Evolutionary conservation across 2,329 filamentous ascomycete species (phyloP), one percentile per base, ranked within the genome.

Genomic region (Talaromyces piceae): DNA sequence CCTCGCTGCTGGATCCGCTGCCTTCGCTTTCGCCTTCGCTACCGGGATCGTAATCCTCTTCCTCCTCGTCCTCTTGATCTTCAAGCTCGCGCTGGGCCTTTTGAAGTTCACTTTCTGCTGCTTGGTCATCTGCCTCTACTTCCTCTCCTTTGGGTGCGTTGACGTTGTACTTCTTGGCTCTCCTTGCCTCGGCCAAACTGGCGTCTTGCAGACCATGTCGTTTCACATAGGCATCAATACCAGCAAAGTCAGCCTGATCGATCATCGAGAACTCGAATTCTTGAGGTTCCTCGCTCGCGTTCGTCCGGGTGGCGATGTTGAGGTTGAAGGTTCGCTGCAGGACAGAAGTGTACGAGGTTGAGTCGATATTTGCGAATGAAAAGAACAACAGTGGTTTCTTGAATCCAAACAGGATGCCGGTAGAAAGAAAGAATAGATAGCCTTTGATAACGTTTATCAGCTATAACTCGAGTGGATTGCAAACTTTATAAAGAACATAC

Each of bases 251-350:
- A 7, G 75, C 77, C 59, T 84, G 81, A 56, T 85, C 82, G 39
- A 85, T 69, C 81, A 84, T 84, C 39, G 76, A 77, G 57, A 84
- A 82, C 57, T 85, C 82, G 16, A 81, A 71, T 56, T 84, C 81
- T 58, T 80, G 73, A 1, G 67, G 66, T 26, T 73, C 73, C n/a
- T 63, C 63, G n/a, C 62, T 59, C 9, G 57, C 58, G 18, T 59
- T 52, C 1, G 67, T 60, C 26, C 72, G 72, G 39, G 71, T 70
- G 25, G 71, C 61, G 51, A 84, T 75, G 58, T 81, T 80, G 28
- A 85, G 74, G 58, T 84, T 84, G 70, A 85, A 85, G 0, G 82
- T 84, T 28, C 81, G 77, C 58, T 83, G 80, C 5, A 85, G 70
- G 16, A 84, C 78, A 37, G 78, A 80, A 3, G 81, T 84, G 67